These are phyloP conservation scores for Amniculicola lignicola DNA, from an alignment of 495 filamentous ascomycete species.

Conservation along the genomic window DNA sequence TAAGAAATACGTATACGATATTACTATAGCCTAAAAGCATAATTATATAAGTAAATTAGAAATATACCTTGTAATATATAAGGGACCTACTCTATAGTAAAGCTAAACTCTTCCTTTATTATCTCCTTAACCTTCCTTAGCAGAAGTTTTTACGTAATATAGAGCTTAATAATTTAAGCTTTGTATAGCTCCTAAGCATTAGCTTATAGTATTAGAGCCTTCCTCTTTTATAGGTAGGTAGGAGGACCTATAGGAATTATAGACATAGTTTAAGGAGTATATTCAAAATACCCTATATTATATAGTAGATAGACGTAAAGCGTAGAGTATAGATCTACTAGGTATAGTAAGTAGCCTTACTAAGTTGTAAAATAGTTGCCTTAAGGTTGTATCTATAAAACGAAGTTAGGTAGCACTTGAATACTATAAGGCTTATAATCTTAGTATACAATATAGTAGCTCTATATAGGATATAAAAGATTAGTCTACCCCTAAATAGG, in stretches of 20 bases:
- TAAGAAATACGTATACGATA: constrained; percentile 35
- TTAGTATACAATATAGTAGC: too few species aligned
- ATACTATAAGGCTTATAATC: too few species aligned
- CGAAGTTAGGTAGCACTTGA: background rate
- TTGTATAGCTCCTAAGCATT: constrained; percentile 30
- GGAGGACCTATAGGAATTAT: constrained; percentile 22
- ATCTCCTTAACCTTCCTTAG: constrained; percentile 21
- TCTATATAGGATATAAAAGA: too few species aligned
- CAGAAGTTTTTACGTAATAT: constrained; percentile 21
- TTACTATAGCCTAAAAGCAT: constrained; percentile 18
- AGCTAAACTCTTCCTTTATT: constrained; percentile 19
- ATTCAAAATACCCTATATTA: background rate
- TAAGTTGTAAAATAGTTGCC: background rate
- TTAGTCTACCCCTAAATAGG: too few species aligned
- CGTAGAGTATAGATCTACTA: constrained; percentile 7
- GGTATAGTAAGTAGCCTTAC: background rate
- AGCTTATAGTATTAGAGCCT: constrained; percentile 24
- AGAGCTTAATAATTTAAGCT: constrained; percentile 25
- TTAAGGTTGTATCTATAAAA: constrained; percentile 7
- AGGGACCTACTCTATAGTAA: constrained; percentile 25
- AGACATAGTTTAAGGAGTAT: constrained; percentile 6
- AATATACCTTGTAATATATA: background rate
- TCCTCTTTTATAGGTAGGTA: constrained; percentile 24
- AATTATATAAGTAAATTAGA: background rate
- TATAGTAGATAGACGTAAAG: background rate